These are phyloP conservation scores for Chionographis japonica DNA, from an alignment of 106 monocot genomes.

Conservation along the genomic window DNA sequence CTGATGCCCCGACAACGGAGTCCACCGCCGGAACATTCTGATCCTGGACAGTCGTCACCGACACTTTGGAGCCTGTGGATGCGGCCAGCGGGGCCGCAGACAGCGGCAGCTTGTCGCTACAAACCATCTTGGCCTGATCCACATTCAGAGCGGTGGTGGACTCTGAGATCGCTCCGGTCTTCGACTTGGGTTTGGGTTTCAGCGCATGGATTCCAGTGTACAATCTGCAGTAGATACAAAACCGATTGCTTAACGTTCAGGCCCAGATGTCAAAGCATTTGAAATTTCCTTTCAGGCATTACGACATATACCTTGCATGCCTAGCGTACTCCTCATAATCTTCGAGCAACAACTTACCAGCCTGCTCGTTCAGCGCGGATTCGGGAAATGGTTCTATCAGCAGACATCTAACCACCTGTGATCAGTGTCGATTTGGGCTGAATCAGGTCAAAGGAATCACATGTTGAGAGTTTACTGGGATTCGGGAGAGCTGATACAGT, in stretches of 20 bases:
- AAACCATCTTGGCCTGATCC: conserved; percentile 38
- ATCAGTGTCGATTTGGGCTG: background rate
- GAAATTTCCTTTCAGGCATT: background rate
- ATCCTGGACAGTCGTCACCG: conserved; percentile 28
- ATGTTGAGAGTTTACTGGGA: background rate
- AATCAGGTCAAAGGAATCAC: background rate
- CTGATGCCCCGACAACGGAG: conserved; percentile 11
- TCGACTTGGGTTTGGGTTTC: conserved; percentile 60
- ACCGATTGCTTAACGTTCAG: too few relatives aligned
- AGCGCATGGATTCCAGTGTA: conserved; percentile 86
- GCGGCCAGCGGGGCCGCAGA: conserved; percentile 14
- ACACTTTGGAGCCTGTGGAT: conserved; percentile 20
- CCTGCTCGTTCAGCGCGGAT: conserved; percentile 93
- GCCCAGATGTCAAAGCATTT: background rate
- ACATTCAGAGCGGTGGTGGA: conserved; percentile 79
- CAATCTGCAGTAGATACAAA: conserved; percentile 27
- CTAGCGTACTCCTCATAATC: conserved; percentile 82
- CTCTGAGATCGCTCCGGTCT: conserved; percentile 67
- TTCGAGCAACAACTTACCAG: conserved; percentile 91
- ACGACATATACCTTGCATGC: conserved; percentile 64
- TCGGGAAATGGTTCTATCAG: conserved; percentile 97
- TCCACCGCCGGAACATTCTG: conserved; percentile 27
- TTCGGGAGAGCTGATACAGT: too few relatives aligned
- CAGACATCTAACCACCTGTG: conserved; percentile 87
- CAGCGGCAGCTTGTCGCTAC: conserved; percentile 17